These are phyloP conservation scores for Podospora pseudopauciseta DNA, from an alignment of 495 filamentous ascomycete species.

Conservation along the genomic window DNA sequence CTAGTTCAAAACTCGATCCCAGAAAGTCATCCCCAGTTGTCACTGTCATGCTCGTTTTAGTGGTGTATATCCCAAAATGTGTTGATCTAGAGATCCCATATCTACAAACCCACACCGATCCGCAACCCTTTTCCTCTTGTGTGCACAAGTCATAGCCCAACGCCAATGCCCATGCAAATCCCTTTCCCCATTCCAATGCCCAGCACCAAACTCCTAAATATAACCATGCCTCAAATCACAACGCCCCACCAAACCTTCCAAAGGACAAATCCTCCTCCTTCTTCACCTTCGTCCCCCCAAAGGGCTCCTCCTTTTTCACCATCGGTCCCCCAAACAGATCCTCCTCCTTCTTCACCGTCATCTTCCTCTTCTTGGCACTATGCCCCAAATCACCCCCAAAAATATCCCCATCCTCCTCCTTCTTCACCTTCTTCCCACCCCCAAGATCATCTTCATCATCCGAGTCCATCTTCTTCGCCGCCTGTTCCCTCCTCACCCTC, in stretches of 20 bases:
- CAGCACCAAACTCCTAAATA: too few species aligned
- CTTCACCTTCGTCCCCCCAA: slow-evolving; percentile 1
- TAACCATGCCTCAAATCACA: slow-evolving; percentile 3
- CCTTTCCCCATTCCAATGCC: too few species aligned
- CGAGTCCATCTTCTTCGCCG: slow-evolving; percentile 40
- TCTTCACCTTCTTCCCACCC: slow-evolving; percentile 34
- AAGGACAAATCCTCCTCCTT: slow-evolving; percentile 39
- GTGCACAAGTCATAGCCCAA: too few species aligned
- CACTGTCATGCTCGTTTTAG: too few species aligned
- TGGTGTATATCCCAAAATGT: too few species aligned
- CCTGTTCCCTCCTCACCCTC: slow-evolving; percentile 43
- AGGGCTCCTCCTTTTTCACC: slow-evolving; percentile 38
- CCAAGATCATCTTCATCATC: slow-evolving; percentile 23
- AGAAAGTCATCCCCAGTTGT: too few species aligned
- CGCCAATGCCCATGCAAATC: too few species aligned
- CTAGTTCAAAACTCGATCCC: too few species aligned
- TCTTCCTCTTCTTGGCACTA: slow-evolving; percentile 58
- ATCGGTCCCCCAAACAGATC: slow-evolving; percentile 2
- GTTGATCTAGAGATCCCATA: too few species aligned
- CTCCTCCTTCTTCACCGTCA: slow-evolving; percentile 40
- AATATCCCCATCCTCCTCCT: slow-evolving; percentile 42
- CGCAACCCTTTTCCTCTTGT: too few species aligned
- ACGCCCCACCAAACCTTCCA: slow-evolving; percentile 11
- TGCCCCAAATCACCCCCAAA: slow-evolving; percentile 39
- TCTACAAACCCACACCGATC: too few species aligned